These are phyloP conservation scores for Parsonsia alboflavescens DNA, from an alignment of 257 asterid genomes.

Conservation along the genomic window DNA sequence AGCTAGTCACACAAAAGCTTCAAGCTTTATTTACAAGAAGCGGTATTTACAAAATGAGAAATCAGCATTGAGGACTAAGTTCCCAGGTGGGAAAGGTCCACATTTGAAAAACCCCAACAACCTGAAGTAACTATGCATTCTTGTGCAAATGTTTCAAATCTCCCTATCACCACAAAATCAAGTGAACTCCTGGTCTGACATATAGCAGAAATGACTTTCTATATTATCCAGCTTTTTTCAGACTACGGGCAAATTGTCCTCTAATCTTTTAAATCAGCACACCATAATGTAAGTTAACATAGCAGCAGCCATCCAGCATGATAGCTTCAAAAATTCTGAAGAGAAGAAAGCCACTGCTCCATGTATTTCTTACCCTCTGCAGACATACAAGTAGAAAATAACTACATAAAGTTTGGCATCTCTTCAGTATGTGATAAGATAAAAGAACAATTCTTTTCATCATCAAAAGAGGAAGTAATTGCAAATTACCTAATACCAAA, in stretches of 20 bases:
- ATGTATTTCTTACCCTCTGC: conserved; percentile 66
- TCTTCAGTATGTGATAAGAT: background rate
- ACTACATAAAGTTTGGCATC: background rate
- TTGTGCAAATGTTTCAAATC: background rate
- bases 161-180: background rate
- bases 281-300: conserved; percentile 14
- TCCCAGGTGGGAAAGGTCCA: background rate
- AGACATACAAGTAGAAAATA: conserved; percentile 3
- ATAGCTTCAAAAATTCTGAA: conserved; percentile 57
- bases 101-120: background rate
- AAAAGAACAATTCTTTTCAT: background rate
- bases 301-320: conserved; percentile 1
- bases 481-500: background rate
- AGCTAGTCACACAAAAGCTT: background rate
- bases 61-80: background rate
- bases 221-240: conserved; percentile 4
- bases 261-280: background rate
- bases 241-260: conserved; percentile 8
- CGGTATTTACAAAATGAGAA: background rate
- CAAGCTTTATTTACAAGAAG: conserved; percentile 6
- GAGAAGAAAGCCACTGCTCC: conserved; percentile 86
- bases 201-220: conserved; percentile 4
- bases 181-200: background rate
- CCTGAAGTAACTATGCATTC: background rate
- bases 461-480: background rate